Evolutionary conservation across 805 yeast species (phyloP).

Genomic region (Lipomyces spencermartinsiae): DNA sequence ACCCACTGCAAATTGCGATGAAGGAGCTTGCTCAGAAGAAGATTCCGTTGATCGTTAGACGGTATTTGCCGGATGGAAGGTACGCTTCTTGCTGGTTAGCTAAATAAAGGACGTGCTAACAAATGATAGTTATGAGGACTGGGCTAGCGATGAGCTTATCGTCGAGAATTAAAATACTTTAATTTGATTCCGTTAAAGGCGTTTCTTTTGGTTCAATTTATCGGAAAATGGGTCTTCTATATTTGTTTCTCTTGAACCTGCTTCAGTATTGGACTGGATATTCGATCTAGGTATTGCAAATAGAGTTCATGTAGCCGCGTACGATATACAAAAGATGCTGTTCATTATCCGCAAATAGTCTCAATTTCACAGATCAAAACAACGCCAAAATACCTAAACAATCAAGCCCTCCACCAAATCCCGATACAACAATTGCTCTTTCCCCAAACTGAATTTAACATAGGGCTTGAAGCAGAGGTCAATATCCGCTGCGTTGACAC

Average conservation of each 20-base stretch:
- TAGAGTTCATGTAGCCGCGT: background rate
- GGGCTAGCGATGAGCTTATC: slow-evolving; percentile 98
- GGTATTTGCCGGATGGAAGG: slow-evolving; percentile 92
- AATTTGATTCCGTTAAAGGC: background rate
- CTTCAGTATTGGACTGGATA: background rate
- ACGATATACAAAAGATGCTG: background rate
- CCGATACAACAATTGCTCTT: slow-evolving; percentile 62
- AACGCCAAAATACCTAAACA: slow-evolving; percentile 33
- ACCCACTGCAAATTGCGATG: slow-evolving; percentile 96
- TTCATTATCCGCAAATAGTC: background rate
- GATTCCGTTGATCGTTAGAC: slow-evolving; percentile 92
- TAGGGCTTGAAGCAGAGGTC: slow-evolving; percentile 61
- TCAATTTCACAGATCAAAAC: background rate
- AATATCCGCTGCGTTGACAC: slow-evolving; percentile 52
- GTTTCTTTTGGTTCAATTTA: background rate
- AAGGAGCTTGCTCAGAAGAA: slow-evolving; percentile 94
- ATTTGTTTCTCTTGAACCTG: background rate
- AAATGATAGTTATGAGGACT: slow-evolving; percentile 80
- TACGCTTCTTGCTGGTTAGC: slow-evolving; percentile 1
- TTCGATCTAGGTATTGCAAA: slow-evolving; percentile 12
- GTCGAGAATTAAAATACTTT: slow-evolving; percentile 65
- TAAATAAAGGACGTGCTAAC: background rate
- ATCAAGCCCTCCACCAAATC: slow-evolving; percentile 64
- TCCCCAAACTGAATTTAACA: slow-evolving; percentile 62
- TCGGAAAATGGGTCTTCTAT: background rate